Evolutionary conservation across 768 basidiomycete species (phyloP).

Genomic region (Russula lepida): DNA sequence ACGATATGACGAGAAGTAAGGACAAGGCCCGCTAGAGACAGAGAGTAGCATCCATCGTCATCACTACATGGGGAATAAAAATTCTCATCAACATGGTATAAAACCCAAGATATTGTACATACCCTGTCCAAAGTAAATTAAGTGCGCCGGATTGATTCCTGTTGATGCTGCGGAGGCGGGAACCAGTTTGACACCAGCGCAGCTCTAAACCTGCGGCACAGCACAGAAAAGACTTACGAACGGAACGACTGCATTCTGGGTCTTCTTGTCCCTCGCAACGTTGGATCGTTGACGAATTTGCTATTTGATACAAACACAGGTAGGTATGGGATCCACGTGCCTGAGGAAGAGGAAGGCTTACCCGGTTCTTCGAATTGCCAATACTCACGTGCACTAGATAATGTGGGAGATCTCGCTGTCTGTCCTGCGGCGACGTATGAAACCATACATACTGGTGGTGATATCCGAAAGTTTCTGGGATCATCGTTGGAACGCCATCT

Average conservation of each 20-base stretch:
- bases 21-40: slow-evolving; percentile 4
- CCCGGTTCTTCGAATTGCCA: slow-evolving; percentile 43
- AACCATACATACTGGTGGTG: slow-evolving; percentile 32
- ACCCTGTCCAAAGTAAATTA: slow-evolving; percentile 41
- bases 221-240: slow-evolving; percentile 30
- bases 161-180: slow-evolving; percentile 37
- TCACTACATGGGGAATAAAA: not conserved
- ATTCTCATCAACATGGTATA: not conserved
- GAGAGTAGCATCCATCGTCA: slow-evolving; percentile 14
- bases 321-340: not conserved
- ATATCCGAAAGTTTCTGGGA: slow-evolving; percentile 39
- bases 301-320: not conserved
- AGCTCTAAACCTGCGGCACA: not conserved
- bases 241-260: slow-evolving; percentile 39
- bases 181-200: not conserved
- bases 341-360: slow-evolving; percentile 7
- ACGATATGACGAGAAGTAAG: not conserved
- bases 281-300: slow-evolving; percentile 30
- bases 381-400: slow-evolving; percentile 32
- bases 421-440: not conserved
- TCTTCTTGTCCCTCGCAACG: slow-evolving; percentile 40
- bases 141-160: slow-evolving; percentile 41
- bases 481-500: slow-evolving; percentile 48
- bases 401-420: not conserved
- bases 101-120: not conserved